A percentile compares a stretch with the other conserved stretches of the same genome.
These are phyloP conservation scores for Ascochyta fabae DNA, from an alignment of 2,329 filamentous ascomycete species.

Conservation along the genomic window DNA sequence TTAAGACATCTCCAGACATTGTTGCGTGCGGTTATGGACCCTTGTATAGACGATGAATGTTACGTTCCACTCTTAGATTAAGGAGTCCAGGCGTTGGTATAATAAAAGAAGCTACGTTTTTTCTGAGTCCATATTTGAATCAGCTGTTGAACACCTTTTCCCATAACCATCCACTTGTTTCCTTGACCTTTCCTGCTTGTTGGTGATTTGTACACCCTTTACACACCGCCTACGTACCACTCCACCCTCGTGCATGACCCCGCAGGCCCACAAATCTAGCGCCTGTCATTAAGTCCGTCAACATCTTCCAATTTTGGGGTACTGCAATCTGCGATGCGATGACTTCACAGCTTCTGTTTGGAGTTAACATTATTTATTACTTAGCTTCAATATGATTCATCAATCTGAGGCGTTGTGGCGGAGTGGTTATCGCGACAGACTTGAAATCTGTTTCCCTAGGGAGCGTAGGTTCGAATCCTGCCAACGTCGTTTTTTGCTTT, in stretches of 20 bases:
- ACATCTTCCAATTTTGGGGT: no score
- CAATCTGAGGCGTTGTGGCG: slow-evolving; percentile 37
- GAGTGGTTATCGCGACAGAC: slow-evolving; percentile 49
- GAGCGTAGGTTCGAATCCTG: slow-evolving; percentile 47
- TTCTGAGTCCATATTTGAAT: no score
- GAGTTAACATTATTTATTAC: fast-evolving
- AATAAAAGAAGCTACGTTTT: no score
- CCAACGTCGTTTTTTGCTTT: slow-evolving; percentile 36
- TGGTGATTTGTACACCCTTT: background rate
- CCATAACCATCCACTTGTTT: no score
- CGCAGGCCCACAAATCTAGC: background rate
- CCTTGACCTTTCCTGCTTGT: no score
- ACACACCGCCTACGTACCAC: background rate
- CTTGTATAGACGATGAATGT: background rate
- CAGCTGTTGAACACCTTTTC: no score
- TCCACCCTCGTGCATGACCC: background rate
- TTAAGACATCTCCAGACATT: no score
- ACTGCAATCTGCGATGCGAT: no score
- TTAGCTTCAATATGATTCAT: background rate
- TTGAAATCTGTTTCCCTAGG: slow-evolving; percentile 49
- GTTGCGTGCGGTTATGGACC: no score
- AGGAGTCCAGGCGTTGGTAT: background rate
- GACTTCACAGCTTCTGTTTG: no score
- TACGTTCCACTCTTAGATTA: background rate
- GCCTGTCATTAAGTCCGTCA: no score